Evolutionary conservation across 2,329 filamentous ascomycete species (phyloP).

Genomic region (Nothopassalora personata): DNA sequence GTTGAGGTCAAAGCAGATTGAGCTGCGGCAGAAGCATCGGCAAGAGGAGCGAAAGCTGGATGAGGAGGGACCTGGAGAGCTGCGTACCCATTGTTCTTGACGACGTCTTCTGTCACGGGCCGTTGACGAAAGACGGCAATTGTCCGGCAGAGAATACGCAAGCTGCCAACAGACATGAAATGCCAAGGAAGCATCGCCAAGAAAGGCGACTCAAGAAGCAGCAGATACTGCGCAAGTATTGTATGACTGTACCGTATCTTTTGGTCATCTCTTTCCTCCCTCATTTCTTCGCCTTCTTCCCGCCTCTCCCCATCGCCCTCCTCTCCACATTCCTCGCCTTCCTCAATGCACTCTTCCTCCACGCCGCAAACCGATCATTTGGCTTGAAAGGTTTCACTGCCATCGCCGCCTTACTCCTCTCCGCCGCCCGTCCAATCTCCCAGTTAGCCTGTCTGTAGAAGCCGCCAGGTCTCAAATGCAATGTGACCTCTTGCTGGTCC

Average conservation of each 20-base stretch:
- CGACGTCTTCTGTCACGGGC: background rate
- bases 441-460: conserved; percentile 62
- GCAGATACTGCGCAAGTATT: too few species aligned
- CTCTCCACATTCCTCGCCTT: conserved; percentile 49
- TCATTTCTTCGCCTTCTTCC: conserved; percentile 24
- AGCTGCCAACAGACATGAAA: too few species aligned
- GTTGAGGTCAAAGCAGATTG: background rate
- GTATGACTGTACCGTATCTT: background rate
- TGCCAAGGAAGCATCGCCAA: too few species aligned
- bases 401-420: conserved; percentile 50
- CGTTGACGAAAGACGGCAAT: background rate
- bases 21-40: background rate
- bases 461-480: conserved; percentile 52
- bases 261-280: background rate
- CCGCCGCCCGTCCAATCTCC: conserved; percentile 60
- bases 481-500: conserved; percentile 30
- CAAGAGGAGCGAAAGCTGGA: background rate
- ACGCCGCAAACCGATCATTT: conserved; percentile 59
- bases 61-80: background rate
- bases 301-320: conserved; percentile 48
- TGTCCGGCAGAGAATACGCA: too few species aligned
- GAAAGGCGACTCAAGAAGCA: background rate
- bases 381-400: conserved; percentile 52
- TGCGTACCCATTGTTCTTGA: background rate
- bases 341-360: conserved; percentile 54